Conservation (phyloP, 805 yeast species). For the Saturnispora mendoncae region DNA sequence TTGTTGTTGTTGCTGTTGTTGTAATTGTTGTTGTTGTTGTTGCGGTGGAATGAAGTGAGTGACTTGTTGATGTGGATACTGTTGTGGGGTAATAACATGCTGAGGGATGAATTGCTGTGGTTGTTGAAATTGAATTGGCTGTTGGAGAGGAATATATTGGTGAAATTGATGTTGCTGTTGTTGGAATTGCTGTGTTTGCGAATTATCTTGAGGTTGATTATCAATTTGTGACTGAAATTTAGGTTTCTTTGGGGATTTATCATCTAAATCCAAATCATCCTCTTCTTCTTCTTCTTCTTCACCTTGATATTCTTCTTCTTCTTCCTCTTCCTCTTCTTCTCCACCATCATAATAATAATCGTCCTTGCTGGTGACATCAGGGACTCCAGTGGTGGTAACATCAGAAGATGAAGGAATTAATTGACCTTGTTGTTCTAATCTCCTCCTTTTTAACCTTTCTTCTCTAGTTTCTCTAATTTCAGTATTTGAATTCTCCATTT, state of each 20-base stretch:
- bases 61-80: background rate
- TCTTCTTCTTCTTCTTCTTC: slow-evolving; percentile 6
- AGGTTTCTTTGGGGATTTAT: too few relatives aligned
- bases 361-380: background rate
- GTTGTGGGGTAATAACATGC: too few relatives aligned
- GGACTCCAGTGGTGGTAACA: background rate
- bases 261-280: background rate
- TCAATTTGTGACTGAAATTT: too few relatives aligned
- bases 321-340: slow-evolving; percentile 7
- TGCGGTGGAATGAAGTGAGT: too few relatives aligned
- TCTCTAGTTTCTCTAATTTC: slow-evolving; percentile 28
- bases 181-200: background rate
- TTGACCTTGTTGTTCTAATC: slow-evolving; percentile 3
- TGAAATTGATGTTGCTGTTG: slow-evolving; percentile 1
- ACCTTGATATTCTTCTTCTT: slow-evolving; percentile 3
- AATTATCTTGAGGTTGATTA: background rate
- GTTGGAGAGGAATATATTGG: too few relatives aligned
- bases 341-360: slow-evolving; percentile 4
- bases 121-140: background rate
- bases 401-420: background rate
- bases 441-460: slow-evolving; percentile 22
- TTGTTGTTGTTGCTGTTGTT: background rate
- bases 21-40: background rate
- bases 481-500: slow-evolving; percentile 22
- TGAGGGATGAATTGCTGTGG: background rate